phyloP scores from a whole-genome alignment of 768 basidiomycete species.

The Mycena vitilis region DNA sequence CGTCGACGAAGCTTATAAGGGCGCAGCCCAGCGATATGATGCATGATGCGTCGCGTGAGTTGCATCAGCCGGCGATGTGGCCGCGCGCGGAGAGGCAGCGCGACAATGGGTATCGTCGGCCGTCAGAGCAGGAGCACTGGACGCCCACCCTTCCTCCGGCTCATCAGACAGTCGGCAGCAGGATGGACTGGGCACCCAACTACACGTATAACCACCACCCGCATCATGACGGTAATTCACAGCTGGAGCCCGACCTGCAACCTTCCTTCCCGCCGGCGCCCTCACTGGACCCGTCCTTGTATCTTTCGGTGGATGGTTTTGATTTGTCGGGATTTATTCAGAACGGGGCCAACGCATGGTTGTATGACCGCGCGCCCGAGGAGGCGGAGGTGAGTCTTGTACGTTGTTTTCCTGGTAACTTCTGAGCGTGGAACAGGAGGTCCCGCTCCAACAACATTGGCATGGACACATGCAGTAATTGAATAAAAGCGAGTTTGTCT shows the following conservation, averaged over 20 bases:
- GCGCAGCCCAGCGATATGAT: constrained; percentile 20
- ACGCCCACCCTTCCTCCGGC: not conserved
- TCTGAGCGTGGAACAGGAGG: constrained; percentile 9
- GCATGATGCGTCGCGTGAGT: not conserved
- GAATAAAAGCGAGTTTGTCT: not conserved
- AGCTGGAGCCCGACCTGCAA: not conserved
- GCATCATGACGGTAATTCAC: not conserved
- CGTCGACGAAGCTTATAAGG: constrained; percentile 39
- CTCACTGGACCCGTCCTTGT: constrained; percentile 20
- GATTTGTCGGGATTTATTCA: constrained; percentile 36
- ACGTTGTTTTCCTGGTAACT: not conserved
- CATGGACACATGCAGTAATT: constrained; percentile 15
- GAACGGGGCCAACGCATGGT: constrained; percentile 37
- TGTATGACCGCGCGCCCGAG: constrained; percentile 30
- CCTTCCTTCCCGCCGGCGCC: constrained; percentile 13
- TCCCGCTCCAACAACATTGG: constrained; percentile 14
- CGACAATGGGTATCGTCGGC: not conserved
- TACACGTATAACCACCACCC: not conserved
- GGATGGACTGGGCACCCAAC: constrained; percentile 10
- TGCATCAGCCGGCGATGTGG: not conserved
- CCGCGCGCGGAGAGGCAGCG: not conserved
- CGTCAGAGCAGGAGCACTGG: constrained; percentile 8
- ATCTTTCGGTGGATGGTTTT: constrained; percentile 31
- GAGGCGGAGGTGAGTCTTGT: constrained; percentile 17
- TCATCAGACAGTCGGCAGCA: not conserved